These are phyloP conservation scores for Alternaria postmessia DNA, from an alignment of 2,329 filamentous ascomycete genomes.

Conservation along the genomic window DNA sequence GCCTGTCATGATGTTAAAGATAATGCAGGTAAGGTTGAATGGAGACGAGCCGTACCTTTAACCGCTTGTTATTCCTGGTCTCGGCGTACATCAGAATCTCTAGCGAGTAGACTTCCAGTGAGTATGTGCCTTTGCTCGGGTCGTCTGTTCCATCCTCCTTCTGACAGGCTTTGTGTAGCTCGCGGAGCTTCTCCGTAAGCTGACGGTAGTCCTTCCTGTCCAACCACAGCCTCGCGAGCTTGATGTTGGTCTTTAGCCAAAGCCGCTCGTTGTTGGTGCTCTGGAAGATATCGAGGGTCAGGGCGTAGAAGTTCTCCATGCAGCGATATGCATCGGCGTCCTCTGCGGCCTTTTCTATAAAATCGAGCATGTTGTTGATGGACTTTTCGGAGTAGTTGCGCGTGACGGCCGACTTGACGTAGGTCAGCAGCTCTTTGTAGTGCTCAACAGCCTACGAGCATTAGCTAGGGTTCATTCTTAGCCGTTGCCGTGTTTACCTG, in stretches of 20 bases:
- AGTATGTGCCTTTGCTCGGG: slow-evolving; percentile 94
- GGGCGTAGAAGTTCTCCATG: slow-evolving; percentile 94
- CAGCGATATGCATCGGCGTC: slow-evolving; percentile 75
- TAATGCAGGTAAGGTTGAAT: slow-evolving; percentile 31
- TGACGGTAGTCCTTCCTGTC: slow-evolving; percentile 88
- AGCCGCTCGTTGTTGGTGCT: slow-evolving; percentile 96
- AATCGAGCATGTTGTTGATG: slow-evolving; percentile 99
- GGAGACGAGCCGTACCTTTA: slow-evolving; percentile 67
- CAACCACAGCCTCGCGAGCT: slow-evolving; percentile 88
- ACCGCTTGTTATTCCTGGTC: slow-evolving; percentile 94
- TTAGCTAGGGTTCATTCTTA: slow-evolving; percentile 27
- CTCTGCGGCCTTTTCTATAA: slow-evolving; percentile 88
- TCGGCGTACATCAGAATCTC: slow-evolving; percentile 99
- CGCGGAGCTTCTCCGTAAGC: slow-evolving; percentile 82
- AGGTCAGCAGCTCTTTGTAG: slow-evolving; percentile 93
- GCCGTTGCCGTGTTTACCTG: slow-evolving; percentile 62
- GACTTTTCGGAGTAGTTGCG: slow-evolving; percentile 99
- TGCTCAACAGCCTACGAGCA: slow-evolving; percentile 79
- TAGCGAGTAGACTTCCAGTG: slow-evolving; percentile 92
- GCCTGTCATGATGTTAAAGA: slow-evolving; percentile 55
- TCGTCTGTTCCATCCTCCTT: slow-evolving; percentile 87
- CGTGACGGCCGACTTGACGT: slow-evolving; percentile 95
- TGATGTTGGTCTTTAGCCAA: slow-evolving; percentile 98
- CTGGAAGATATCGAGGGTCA: slow-evolving; percentile 93
- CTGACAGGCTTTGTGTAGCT: slow-evolving; percentile 90